Conservation (phyloP, 2,329 filamentous ascomycete genomes). For the Cercospora sp. region DNA sequence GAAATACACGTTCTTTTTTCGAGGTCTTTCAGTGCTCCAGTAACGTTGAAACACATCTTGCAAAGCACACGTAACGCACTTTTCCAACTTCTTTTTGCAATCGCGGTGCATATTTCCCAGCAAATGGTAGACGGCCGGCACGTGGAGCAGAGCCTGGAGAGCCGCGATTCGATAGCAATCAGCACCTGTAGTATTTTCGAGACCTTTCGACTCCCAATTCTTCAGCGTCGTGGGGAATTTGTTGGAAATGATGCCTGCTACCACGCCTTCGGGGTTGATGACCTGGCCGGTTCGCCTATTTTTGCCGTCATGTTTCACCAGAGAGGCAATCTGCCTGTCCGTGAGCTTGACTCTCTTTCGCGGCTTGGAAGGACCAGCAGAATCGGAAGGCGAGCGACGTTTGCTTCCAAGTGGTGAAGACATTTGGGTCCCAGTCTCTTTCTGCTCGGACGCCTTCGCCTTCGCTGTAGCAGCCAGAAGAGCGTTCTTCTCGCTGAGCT, state of each 20-base stretch:
- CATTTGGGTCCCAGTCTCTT: not conserved
- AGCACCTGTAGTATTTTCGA: conserved; percentile 13
- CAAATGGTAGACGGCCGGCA: conserved; percentile 18
- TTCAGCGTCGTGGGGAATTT: not conserved
- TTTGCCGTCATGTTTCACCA: not conserved
- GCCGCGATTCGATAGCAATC: conserved; percentile 20
- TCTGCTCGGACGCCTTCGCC: not conserved
- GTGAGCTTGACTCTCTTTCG: not conserved
- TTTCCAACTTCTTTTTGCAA: not conserved
- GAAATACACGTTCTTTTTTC: not conserved
- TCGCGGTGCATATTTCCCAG: conserved; percentile 17
- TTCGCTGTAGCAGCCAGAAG: not conserved
- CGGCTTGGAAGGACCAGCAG: not conserved
- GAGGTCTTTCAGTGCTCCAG: not conserved
- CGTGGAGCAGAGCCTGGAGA: conserved; percentile 22
- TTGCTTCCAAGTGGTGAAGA: not conserved
- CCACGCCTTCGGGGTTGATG: conserved; percentile 1
- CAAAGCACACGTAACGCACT: not conserved
- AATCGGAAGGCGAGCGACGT: not conserved
- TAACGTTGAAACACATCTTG: not conserved
- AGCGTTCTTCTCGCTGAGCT: not conserved
- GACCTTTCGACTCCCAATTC: conserved; percentile 16
- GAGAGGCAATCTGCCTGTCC: not conserved
- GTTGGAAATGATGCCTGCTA: not conserved
- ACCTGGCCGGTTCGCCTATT: not conserved